These are phyloP conservation scores for Cladosporium cucumerinum DNA, from an alignment of 2,329 filamentous ascomycete genomes.

Conservation along the genomic window DNA sequence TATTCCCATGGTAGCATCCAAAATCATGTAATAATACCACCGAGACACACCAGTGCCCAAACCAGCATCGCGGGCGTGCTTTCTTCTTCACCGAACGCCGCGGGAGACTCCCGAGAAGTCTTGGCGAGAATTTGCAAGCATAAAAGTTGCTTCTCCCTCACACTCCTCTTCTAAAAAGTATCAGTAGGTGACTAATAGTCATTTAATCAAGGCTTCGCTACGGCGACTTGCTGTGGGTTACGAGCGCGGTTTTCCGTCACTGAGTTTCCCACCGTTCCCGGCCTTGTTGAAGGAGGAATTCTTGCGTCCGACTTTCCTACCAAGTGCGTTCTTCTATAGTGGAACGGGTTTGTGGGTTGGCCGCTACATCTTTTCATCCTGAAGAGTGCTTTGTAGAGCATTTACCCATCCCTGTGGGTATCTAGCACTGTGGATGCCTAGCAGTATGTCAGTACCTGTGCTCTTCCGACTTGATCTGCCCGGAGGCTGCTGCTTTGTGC, in stretches of 20 bases:
- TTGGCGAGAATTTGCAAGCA: slow-evolving; percentile 3
- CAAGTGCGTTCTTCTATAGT: slow-evolving; percentile 36
- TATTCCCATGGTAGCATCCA: not conserved
- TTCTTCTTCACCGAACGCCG: not conserved
- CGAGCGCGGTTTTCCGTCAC: slow-evolving; percentile 23
- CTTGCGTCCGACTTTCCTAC: slow-evolving; percentile 43
- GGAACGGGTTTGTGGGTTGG: slow-evolving; percentile 45
- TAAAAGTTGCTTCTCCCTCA: slow-evolving; percentile 12
- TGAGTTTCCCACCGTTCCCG: slow-evolving; percentile 45
- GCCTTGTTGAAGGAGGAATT: slow-evolving; percentile 34
- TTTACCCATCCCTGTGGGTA: not conserved
- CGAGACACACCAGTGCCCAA: not conserved
- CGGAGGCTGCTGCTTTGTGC: not conserved
- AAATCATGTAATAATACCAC: slow-evolving; percentile 1
- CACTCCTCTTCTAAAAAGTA: slow-evolving; percentile 14
- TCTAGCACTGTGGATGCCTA: not conserved
- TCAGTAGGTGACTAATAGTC: slow-evolving; percentile 25
- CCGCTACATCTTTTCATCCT: slow-evolving; percentile 31
- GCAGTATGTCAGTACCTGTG: not conserved
- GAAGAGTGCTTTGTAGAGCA: slow-evolving; percentile 1
- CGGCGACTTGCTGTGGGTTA: slow-evolving; percentile 43
- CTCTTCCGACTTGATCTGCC: not conserved
- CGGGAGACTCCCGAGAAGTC: not conserved
- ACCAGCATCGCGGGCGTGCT: not conserved
- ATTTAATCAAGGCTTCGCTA: slow-evolving; percentile 40